Percentiles rank a stretch among this genome's conserved stretches.
Conservation (phyloP, 2,329 filamentous ascomycete species). For the Phaeosphaeria sp. region DNA sequence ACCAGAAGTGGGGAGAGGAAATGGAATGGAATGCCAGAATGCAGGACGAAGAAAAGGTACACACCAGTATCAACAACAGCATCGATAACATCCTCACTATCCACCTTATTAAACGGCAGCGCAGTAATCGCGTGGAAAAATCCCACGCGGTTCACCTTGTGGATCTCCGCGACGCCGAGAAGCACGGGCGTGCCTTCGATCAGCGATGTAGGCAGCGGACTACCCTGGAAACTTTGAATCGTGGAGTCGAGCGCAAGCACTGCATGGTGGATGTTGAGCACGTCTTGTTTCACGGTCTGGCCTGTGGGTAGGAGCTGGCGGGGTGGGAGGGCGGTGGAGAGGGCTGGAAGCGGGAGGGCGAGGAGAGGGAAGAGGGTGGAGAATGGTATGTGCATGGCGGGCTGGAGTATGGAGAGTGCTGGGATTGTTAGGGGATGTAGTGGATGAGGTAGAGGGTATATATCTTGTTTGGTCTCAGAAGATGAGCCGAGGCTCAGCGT, state of each 20-base stretch:
- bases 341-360: not conserved
- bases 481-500: not conserved
- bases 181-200: conserved; percentile 21
- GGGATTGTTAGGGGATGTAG: not conserved
- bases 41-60: not conserved
- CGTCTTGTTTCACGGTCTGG: conserved; percentile 17
- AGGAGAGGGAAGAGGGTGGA: not conserved
- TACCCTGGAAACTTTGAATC: conserved; percentile 10
- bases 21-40: not conserved
- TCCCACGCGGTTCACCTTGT: conserved; percentile 22
- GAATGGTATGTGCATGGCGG: not conserved
- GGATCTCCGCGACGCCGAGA: conserved; percentile 22
- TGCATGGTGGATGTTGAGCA: conserved; percentile 23
- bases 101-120: conserved; percentile 10
- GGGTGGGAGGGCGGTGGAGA: conserved; percentile 3
- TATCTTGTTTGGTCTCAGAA: not conserved
- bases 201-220: conserved; percentile 9
- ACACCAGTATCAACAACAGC: conserved; percentile 17
- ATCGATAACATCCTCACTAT: conserved; percentile 12
- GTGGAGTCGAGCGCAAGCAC: conserved; percentile 17
- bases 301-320: conserved; percentile 12
- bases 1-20: not conserved
- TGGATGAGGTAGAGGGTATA: not conserved
- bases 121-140: conserved; percentile 18
- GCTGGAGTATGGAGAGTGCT: not conserved